Evolutionary conservation across 2,329 filamentous ascomycete genomes (phyloP).

Genomic region (Cryphonectria japonica): DNA sequence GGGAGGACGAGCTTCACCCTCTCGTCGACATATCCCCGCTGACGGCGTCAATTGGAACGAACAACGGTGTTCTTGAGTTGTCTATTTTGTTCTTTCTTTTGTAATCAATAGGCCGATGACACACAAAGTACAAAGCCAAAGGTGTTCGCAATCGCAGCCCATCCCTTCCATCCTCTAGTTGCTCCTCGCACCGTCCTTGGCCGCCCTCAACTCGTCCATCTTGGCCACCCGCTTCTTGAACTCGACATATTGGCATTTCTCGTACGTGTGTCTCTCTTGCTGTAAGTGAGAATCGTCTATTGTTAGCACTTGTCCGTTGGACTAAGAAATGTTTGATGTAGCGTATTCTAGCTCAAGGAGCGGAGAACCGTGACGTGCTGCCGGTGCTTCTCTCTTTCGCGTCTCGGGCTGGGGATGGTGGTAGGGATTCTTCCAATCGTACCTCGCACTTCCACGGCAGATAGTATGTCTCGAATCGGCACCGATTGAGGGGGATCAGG

Average conservation of each 20-base stretch:
- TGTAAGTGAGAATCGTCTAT: conserved; percentile 44
- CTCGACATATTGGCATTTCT: conserved; percentile 98
- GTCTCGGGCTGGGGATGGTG: background rate
- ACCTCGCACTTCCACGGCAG: conserved; percentile 98
- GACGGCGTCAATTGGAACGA: background rate
- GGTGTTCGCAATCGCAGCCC: background rate
- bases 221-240: conserved; percentile 98
- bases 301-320: conserved; percentile 14
- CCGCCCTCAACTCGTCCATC: conserved; percentile 93
- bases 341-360: background rate
- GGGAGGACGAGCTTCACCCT: background rate
- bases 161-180: conserved; percentile 57
- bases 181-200: conserved; percentile 82
- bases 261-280: conserved; percentile 96
- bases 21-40: background rate
- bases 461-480: conserved; percentile 90
- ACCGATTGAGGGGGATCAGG: conserved; percentile 93
- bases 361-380: background rate
- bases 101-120: conserved; percentile 13
- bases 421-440: conserved; percentile 41
- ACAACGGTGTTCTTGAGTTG: background rate
- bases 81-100: conserved; percentile 11
- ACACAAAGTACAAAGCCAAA: conserved; percentile 32
- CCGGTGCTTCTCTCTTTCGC: background rate
- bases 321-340: background rate